Evolutionary conservation across 164 flowering plant genomes (phyloP), one percentile per base, ranked within the genome.

Genomic region (Magnolia kwangsiensis): DNA sequence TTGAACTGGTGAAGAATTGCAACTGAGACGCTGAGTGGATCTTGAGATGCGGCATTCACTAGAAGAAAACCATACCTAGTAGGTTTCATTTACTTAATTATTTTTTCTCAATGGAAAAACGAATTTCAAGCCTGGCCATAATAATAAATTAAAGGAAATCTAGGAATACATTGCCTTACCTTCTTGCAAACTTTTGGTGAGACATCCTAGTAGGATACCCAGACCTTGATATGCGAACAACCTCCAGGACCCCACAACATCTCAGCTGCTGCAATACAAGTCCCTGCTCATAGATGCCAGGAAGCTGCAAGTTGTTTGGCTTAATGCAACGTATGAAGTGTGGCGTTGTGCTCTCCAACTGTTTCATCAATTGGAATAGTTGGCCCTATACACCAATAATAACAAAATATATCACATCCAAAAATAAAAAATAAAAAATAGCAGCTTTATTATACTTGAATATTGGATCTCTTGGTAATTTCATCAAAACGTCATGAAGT

Each of bases 121-220:
- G 55, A 70, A 55, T 10, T n/a, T 64, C 71, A 14, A 19, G 24
- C 29, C 69, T 0, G 0, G 31, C 18, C 50, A 68, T 29, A 11
- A 8, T 21, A 24, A 0, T 37, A 0, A 68, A 68, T 24, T 75
- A n/a, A 61, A 72, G 37, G 49, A 49, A 16, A 68, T 29, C 71
- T 24, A 10, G 3, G 69, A 20, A 37, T 51, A 7, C 20, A 59
- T 37, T 9, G 31, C 6, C 20, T 69, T 78, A 96, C 99, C 99
- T 92, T 90, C 90, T 88, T 8, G 99, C 98, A 81, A 96, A 96
- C 84, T 96, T 93, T 76, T 92, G 97, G 84, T 96, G 99, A 72
- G 96, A 83, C 97, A 96, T 89, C 81, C 98, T 86, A n/a, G 98
- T 94, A 63, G 99, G 99, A 82, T 88, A 96, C 50, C 99, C 99